Evolutionary conservation across 768 basidiomycete genomes (phyloP), one percentile per base, ranked within the genome.

Genomic region (Russula foetens): DNA sequence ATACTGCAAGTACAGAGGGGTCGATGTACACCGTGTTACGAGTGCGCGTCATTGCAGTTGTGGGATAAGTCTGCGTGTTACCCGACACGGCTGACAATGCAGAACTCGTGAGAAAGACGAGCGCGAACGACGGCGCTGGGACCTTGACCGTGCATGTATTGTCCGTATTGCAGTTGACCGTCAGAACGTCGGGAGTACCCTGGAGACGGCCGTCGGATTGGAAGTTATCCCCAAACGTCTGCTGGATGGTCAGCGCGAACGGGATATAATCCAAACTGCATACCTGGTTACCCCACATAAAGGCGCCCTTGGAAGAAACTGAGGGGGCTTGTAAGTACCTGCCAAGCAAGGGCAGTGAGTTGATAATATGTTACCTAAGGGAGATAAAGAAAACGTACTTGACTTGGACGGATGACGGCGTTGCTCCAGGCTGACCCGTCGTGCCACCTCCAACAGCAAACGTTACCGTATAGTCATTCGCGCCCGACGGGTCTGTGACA

Each of bases 261-360:
- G 15, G 0, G 48, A 21, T 46, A 23, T 29, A 47, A 3, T 24
- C 21, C n/a, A 26, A 38, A 31, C 12, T 9, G 63, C 76, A 38
- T 48, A 85, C 85, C 74, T 88, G 90, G 6, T 83, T 83, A 3
- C 86, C 90, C 88, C 90, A 92, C 0, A 82, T 85, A 59, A 90
- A 82, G 67, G 88, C 84, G 54, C 74, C 76, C 67, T 81, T 84
- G 59, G 82, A 79, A 1, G 81, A 73, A 3, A 88, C 83, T 1
- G 80, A 79, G 0, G 74, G 67, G 0, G 88, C 85, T 0, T 67
- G 60, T 28, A 88, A 75, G 66, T 85, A 88, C 67, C 84, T 83
- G 39, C 3, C 48, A 43, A 33, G 21, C 48, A 43, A 29, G 21
- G 46, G 28, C n/a, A 9, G 44, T 28, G 12, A 12, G 19, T n/a